Evolutionary conservation across 2,329 filamentous ascomycete species (phyloP), one percentile per base, ranked within the genome.

Genomic region (Trichoderma polysporum): DNA sequence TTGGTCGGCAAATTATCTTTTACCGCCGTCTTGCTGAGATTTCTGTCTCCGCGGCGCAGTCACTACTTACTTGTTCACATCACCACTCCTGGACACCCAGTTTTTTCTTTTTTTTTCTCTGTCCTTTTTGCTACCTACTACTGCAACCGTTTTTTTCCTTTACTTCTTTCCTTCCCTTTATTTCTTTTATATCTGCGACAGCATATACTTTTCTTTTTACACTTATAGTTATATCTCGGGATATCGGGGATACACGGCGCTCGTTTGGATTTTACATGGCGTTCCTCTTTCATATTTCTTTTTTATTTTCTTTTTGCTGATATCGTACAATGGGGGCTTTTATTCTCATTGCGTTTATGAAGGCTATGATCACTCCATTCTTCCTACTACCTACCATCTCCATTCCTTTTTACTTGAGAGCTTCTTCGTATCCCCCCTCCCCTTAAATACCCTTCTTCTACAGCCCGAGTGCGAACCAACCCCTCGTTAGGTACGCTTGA

Each of bases 201-300:
- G 52, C 58, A 61, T 62, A 62, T 62, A 67, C 50, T 39, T 59
- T 62, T 52, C 41, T 22, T 9, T 45, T 27, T 58, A 50, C 66
- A 62, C 56, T 45, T 60, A 59, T n/a, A 60, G 45, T 60, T 66
- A 47, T 47, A 59, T 52, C 45, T 56, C 50, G 50, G 49, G 66
- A 54, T 59, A 59, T 59, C 53, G 41, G 66, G 66, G 66, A 59
- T 59, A 54, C 53, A 68, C 39, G 66, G 66, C 66, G 60, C 54
- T 65, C 61, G 19, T 60, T 68, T 65, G 60, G 60, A 60, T 65
- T 65, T 49, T 39, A n/a, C 50, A 62, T 57, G 66, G 66, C 66
- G 66, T 67, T 62, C 29, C 22, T 35, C 29, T 33, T 29, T 50
- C 39, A 52, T 33, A 15, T 50, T 62, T 39, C 29, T 61, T 31